These are phyloP conservation scores for Clonostachys solani DNA, from an alignment of 2,329 filamentous ascomycete genomes.

Conservation along the genomic window DNA sequence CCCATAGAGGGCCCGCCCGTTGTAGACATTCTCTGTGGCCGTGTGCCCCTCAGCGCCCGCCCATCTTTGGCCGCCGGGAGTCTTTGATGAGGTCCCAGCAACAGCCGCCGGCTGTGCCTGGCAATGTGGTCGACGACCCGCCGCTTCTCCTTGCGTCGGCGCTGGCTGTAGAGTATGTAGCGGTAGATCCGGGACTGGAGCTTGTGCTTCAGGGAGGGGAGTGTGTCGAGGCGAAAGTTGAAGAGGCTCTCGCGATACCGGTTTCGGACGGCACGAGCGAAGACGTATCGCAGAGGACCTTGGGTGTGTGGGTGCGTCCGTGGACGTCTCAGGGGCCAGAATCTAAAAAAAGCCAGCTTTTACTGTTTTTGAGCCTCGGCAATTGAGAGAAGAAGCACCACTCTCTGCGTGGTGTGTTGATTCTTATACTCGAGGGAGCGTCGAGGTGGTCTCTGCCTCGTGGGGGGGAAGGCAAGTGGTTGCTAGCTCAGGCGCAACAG, in stretches of 20 bases:
- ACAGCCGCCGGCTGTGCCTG: slow-evolving; percentile 37
- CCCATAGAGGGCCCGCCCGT: slow-evolving; percentile 10
- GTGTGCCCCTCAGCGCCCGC: slow-evolving; percentile 18
- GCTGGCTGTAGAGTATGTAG: slow-evolving; percentile 64
- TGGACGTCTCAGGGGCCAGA: slow-evolving; percentile 24
- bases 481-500: no score
- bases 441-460: no score
- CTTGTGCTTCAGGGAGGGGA: slow-evolving; percentile 66
- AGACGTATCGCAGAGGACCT: slow-evolving; percentile 60
- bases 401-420: no score
- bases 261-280: slow-evolving; percentile 58
- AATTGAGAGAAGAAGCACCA: no score
- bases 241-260: slow-evolving; percentile 63
- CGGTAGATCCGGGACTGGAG: slow-evolving; percentile 75
- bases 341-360: slow-evolving; percentile 40
- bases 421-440: no score
- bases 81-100: slow-evolving; percentile 28
- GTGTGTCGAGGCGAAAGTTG: slow-evolving; percentile 68
- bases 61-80: slow-evolving; percentile 14
- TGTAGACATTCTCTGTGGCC: slow-evolving; percentile 11
- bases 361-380: no score
- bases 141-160: slow-evolving; percentile 42
- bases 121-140: slow-evolving; percentile 37
- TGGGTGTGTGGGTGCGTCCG: slow-evolving; percentile 33
- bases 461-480: no score